Evolutionary conservation across 257 asterid species (phyloP), one percentile per base, ranked within the genome.

Genomic region (Solanum tarapatanum): DNA sequence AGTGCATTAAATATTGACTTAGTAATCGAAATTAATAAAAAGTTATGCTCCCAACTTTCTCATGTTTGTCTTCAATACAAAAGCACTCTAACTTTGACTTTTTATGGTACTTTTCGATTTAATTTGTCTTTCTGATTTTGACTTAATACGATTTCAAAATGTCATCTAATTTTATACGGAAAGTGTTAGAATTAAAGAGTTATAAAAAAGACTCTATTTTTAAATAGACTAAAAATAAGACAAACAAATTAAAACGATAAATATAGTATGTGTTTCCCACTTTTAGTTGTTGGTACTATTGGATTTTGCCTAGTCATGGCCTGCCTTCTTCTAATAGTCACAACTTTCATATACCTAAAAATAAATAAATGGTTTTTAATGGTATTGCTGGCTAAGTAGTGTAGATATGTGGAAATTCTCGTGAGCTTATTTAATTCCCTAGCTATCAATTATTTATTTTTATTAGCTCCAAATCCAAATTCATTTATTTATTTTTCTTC

Each of bases 381-480:
- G 84, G 23, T 83, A 37, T 16, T 70, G 68, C 41, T 80, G 41
- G 26, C 68, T 45, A 51, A 77, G 90, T 33, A 72, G 24, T 55
- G 79, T 86, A 86, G 87, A 64, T 84, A 30, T 37, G 39, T 30
- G 69, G 62, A 76, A 88, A 23, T 82, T 90, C 97, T 87, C 93
- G 94, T 94, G 97, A 94, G 72, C 17, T 86, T 82, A 89, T 92
- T 94, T 87, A 94, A 77, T 90, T 48, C 85, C 85, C 35, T 8
- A 55, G n/a, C 85, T 48, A 48, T 30, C 84, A 30, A 80, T 48
- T 23, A 8, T 2, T 2, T 68, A 36, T 11, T 43, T 79, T 14
- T 2, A 0, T 8, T 8, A 8, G 1, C 6, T 60, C 24, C 68
- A 80, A 45, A 26, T 26, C 32, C 33, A 68, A 79, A 84, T 51